Evolutionary conservation across 306 rosid species (phyloP), one percentile per base, ranked within the genome.

Genomic region (Rosa multiflora): DNA sequence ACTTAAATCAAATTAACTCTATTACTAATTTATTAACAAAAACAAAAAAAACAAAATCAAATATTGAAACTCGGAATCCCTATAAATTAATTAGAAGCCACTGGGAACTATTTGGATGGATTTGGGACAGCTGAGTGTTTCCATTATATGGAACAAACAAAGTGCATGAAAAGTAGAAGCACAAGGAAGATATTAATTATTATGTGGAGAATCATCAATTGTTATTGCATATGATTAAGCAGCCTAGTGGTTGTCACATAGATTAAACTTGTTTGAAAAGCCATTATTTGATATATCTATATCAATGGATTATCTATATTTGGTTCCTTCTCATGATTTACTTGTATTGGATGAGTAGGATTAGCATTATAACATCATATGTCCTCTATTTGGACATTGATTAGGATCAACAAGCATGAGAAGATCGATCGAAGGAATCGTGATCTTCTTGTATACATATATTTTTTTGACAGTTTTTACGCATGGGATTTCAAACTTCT

Each of bases 161-260:
- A 73, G 20, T 73, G 51, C 32, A 56, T n/a, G 29, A 58, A 58
- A 58, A 55, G 61, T 20, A 10, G 35, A 3, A 35, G 44, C 23
- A 73, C 40, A 39, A n/a, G 59, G 15, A 52, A 8, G 21, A 67
- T 39, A 15, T 55, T 59, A n/a, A 15, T 55, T 59, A n/a, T 5
- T 74, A 56, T 44, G 82, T 74, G 83, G 80, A 62, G 86, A 83
- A 79, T 72, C 78, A 71, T 49, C 64, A 8, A 77, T 18, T 72
- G 26, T 21, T 73, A n/a, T 55, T 74, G 76, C 66, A 78, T 55
- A 55, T 59, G 78, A 78, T 78, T 78, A 55, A 47, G 55, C 11
- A 13, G 0, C 15, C 9, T 81, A 73, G 79, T 73, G 79, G 76
- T 56, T 78, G 53, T 72, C 79, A 66, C 55, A 76, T 76, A 78